Conservation (phyloP, 2,329 filamentous ascomycete genomes). For the Xylaria sp. region DNA sequence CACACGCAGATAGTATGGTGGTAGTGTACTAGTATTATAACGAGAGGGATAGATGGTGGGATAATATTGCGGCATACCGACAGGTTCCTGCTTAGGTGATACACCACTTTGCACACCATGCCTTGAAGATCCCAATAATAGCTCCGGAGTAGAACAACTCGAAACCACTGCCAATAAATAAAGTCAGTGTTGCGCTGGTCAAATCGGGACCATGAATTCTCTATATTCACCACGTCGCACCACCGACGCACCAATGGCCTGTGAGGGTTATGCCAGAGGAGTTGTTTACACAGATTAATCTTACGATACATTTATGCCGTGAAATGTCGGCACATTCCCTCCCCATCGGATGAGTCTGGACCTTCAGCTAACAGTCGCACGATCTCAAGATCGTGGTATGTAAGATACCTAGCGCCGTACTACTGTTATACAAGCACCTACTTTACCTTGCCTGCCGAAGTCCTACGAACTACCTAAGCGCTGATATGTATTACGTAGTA, state of each 20-base stretch:
- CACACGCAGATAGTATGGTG: neutral
- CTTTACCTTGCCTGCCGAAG: neutral
- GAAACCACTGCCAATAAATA: neutral
- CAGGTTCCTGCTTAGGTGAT: neutral
- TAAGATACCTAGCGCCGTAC: neutral
- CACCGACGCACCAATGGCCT: slow-evolving; percentile 2
- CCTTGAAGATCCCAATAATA: slow-evolving; percentile 24
- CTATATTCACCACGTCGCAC: slow-evolving; percentile 8
- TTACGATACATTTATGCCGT: neutral
- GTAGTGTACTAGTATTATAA: neutral
- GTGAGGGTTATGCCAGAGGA: neutral
- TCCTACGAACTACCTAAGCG: neutral
- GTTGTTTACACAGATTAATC: neutral
- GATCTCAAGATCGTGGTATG: slow-evolving; percentile 1
- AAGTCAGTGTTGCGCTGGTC: neutral
- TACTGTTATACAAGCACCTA: neutral
- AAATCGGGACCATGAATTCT: neutral
- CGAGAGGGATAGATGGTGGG: neutral
- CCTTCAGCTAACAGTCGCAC: neutral
- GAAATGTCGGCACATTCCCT: slow-evolving; percentile 18
- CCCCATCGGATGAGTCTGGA: neutral
- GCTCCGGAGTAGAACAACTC: neutral
- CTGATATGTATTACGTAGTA: slow-evolving; percentile 1
- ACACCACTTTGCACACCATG: neutral
- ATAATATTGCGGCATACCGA: neutral